A percentile compares a stretch with the other conserved stretches of the same genome.
These are phyloP conservation scores for Chaetomiaceae sp. DNA, from an alignment of 2,329 filamentous ascomycete species.

Conservation along the genomic window DNA sequence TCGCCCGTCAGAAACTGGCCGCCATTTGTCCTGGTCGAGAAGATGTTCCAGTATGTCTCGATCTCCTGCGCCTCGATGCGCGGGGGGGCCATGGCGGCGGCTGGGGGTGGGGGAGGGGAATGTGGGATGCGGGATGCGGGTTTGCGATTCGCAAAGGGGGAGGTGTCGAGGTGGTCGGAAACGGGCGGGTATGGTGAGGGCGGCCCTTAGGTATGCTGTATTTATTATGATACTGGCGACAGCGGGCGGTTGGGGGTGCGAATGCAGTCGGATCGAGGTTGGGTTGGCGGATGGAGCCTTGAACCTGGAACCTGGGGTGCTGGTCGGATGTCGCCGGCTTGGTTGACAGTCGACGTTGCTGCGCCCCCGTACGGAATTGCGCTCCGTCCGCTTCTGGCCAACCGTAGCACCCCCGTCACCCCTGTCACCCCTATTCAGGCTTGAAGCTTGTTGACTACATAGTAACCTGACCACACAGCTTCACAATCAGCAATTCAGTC, in stretches of 20 bases:
- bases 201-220: not conserved
- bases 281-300: too few relatives aligned
- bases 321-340: not conserved
- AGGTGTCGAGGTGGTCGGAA: not conserved
- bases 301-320: too few relatives aligned
- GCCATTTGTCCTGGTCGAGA: slow-evolving; percentile 54
- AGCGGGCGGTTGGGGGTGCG: too few relatives aligned
- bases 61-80: slow-evolving; percentile 60
- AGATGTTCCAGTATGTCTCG: slow-evolving; percentile 64
- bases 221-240: too few relatives aligned
- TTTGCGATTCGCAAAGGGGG: not conserved
- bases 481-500: too few relatives aligned
- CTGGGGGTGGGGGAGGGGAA: not conserved
- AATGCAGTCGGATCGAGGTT: too few relatives aligned
- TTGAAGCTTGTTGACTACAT: too few relatives aligned
- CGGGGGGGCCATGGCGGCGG: slow-evolving; percentile 35
- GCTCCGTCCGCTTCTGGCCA: too few relatives aligned
- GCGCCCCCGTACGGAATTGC: too few relatives aligned
- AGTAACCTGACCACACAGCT: too few relatives aligned
- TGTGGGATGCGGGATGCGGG: not conserved
- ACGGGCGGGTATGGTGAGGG: not conserved
- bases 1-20: slow-evolving; percentile 57
- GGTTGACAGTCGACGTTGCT: not conserved
- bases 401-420: too few relatives aligned
- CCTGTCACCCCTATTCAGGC: too few relatives aligned